Evolutionary conservation across 2,329 filamentous ascomycete genomes (phyloP), one percentile per base, ranked within the genome.

Genomic region (Ceratocystiopsis brevicomis): DNA sequence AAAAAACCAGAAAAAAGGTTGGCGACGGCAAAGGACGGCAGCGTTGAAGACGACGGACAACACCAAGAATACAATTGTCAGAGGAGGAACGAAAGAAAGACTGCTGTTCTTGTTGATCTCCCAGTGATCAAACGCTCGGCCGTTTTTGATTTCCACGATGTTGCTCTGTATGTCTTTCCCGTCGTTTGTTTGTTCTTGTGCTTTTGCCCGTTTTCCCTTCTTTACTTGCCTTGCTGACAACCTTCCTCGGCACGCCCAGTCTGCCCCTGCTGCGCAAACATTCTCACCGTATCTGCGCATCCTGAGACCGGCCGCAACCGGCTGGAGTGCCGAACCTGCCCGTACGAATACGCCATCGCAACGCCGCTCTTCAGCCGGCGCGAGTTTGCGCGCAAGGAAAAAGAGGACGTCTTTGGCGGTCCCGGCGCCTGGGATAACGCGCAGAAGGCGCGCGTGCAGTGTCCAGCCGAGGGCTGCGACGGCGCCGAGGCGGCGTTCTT

Each of bases 291-390:
- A 54, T 76, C 76, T 47, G 58, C 66, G 41, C 68, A 68, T 50
- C 49, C 50, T 1, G 67, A 64, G 49, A 65, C 62, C 41, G 67
- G 69, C 46, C 64, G 63, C 54, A 95, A 95, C 66, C 80, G 86
- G 45, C 85, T 96, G 61, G 85, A 93, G 62, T 98, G 90, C 65
- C 82, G 85, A 46, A 93, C 86, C 45, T 98, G 90, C 54, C 88
- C 90, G 4, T 98, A 93, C 66, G 78, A 92, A 59, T 86, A 85
- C 61, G 67, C 81, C 45, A 78, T 96, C 55, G 77, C 78, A 51
- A 73, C 78, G 54, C 75, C 78, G 47, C 81, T 85, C 61, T 94
- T 76, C 63, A 78, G 70, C 53, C 86, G 93, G 55, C 81, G 83
- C 53, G 80, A 81, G 51, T 86, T 90, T 68, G 78, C 81, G 62